These are phyloP conservation scores for Saccharomyces hybrid DNA, from an alignment of 1,139 yeast genomes.

Conservation along the genomic window DNA sequence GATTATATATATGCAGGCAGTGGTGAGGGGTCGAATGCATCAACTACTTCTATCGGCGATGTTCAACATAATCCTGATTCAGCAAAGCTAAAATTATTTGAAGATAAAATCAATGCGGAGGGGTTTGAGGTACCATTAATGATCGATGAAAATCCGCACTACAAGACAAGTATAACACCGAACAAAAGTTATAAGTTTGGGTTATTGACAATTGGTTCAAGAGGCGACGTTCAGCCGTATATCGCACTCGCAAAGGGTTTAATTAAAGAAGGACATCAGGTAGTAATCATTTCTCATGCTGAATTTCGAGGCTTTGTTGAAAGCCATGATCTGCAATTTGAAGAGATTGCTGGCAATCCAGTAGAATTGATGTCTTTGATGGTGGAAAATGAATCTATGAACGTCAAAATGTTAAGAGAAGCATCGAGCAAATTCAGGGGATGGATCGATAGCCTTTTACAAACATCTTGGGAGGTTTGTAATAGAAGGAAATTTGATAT, in stretches of 20 bases:
- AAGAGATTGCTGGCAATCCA: constrained; percentile 84
- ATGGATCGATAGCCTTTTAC: constrained; percentile 70
- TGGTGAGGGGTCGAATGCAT: constrained; percentile 1
- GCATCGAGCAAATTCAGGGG: constrained; percentile 69
- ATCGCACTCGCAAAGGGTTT: constrained; percentile 81
- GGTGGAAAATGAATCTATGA: constrained; percentile 86
- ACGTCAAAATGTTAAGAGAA: constrained; percentile 73
- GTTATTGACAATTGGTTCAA: constrained; percentile 79
- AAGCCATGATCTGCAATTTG: constrained; percentile 57
- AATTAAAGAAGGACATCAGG: constrained; percentile 69
- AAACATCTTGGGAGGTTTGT: constrained; percentile 77
- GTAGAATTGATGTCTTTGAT: constrained; percentile 84
- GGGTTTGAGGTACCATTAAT: constrained; percentile 62
- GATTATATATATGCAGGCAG: constrained; percentile 33
- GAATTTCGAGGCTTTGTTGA: constrained; percentile 76
- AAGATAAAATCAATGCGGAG: constrained; percentile 50
- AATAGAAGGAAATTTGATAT: constrained; percentile 59
- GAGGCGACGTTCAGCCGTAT: constrained; percentile 96
- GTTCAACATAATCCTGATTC: constrained; percentile 35
- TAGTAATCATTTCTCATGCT: constrained; percentile 74
- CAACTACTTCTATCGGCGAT: constrained; percentile 28
- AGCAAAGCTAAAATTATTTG: constrained; percentile 55
- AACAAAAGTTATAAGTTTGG: constrained; percentile 52
- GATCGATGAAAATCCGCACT: constrained; percentile 54
- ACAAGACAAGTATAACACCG: constrained; percentile 47